phyloP scores from a whole-genome alignment of 2,329 filamentous ascomycete species.

The Claviceps digitariae region DNA sequence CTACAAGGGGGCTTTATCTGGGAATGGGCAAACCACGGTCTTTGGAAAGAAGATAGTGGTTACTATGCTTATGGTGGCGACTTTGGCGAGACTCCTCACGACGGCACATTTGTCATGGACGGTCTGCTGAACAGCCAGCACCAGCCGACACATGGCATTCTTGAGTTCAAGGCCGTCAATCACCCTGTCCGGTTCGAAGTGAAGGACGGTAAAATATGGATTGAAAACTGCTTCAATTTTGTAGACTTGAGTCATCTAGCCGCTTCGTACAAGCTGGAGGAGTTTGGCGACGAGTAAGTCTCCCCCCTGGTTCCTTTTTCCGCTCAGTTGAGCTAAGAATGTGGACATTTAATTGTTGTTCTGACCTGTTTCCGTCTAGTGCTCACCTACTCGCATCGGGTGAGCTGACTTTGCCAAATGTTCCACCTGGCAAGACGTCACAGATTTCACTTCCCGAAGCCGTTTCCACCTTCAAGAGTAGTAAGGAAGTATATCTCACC shows the following conservation, averaged over 20 bases:
- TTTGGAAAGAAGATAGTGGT: conserved; percentile 31
- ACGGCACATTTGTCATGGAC: conserved; percentile 49
- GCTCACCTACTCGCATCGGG: conserved; percentile 10
- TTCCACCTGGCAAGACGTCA: conserved; percentile 24
- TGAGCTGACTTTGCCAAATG: conserved; percentile 25
- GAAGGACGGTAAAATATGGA: conserved; percentile 20
- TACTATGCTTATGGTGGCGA: conserved; percentile 48
- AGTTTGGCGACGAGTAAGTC: conserved; percentile 24
- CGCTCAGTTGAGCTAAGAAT: background rate
- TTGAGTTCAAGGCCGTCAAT: conserved; percentile 44
- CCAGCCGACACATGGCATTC: conserved; percentile 39
- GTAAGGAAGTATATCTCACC: conserved; percentile 29
- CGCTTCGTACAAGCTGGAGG: conserved; percentile 30
- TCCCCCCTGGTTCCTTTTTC: background rate
- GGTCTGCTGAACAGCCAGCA: conserved; percentile 41
- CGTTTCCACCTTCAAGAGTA: conserved; percentile 3
- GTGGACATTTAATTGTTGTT: background rate
- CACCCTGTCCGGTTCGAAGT: conserved; percentile 35
- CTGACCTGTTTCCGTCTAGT: background rate
- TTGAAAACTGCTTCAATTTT: conserved; percentile 40
- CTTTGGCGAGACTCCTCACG: conserved; percentile 47
- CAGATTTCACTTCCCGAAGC: background rate
- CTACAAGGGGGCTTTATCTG: conserved; percentile 56
- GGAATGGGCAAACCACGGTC: conserved; percentile 51
- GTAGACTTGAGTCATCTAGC: conserved; percentile 27